Conservation (phyloP, 2,329 filamentous ascomycete genomes). For the Dryadomyces sulphureus region DNA sequence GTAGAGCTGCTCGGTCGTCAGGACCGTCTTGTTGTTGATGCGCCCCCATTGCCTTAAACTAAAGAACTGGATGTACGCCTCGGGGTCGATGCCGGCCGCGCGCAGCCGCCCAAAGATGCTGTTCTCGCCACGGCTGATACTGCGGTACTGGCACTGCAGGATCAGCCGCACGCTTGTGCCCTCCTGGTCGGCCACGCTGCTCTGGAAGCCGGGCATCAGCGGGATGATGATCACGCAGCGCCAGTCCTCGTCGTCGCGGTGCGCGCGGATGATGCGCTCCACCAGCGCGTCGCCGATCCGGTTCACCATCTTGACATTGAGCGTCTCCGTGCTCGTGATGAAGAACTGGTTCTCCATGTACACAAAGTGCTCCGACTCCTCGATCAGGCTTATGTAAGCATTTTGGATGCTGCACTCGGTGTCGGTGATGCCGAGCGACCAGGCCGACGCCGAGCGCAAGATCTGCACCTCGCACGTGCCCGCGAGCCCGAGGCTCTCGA, state of each 20-base stretch:
- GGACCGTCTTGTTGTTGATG: conserved; percentile 64
- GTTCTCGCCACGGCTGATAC: conserved; percentile 81
- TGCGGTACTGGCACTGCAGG: conserved; percentile 92
- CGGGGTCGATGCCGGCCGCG: conserved; percentile 70
- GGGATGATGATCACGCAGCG: conserved; percentile 81
- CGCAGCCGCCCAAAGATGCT: conserved; percentile 83
- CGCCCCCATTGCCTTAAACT: conserved; percentile 84
- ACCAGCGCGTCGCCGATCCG: conserved; percentile 89
- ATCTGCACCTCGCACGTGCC: conserved; percentile 97
- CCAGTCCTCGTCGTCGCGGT: conserved; percentile 78
- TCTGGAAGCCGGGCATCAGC: conserved; percentile 96
- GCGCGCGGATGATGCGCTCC: conserved; percentile 74
- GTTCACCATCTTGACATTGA: conserved; percentile 79
- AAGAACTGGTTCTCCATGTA: conserved; percentile 99
- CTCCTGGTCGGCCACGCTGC: conserved; percentile 85
- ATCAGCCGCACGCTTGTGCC: conserved; percentile 90
- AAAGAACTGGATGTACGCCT: conserved; percentile 93
- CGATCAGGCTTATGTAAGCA: conserved; percentile 87
- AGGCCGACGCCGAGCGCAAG: conserved; percentile 73
- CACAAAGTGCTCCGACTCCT: conserved; percentile 89
- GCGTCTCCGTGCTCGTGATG: conserved; percentile 80
- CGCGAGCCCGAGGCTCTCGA: conserved; percentile 75
- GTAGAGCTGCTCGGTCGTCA: conserved; percentile 93
- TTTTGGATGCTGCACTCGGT: conserved; percentile 92
- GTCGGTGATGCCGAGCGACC: conserved; percentile 81